These are phyloP conservation scores for Stephanodiscus minutulus DNA, from an alignment of 108 stramenopile species.

Conservation along the genomic window DNA sequence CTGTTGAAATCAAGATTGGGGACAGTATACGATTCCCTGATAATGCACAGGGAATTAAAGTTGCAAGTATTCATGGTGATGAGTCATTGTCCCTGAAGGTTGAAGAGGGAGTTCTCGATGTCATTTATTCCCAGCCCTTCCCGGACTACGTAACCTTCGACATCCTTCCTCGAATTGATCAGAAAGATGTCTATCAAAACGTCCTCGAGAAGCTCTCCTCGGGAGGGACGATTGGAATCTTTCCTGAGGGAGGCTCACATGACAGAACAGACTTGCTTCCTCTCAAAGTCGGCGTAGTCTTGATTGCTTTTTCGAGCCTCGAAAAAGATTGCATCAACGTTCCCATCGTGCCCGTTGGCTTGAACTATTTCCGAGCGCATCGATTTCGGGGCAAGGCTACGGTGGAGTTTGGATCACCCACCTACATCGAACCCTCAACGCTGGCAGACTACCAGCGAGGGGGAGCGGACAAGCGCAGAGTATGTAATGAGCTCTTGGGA, in stretches of 20 bases:
- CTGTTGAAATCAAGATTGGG: slow-evolving; percentile 54
- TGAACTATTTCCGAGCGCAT: slow-evolving; percentile 96
- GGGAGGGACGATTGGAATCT: slow-evolving; percentile 90
- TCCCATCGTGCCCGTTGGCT: slow-evolving; percentile 96
- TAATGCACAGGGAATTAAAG: slow-evolving; percentile 62
- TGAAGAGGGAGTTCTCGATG: slow-evolving; percentile 34
- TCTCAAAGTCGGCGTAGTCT: slow-evolving; percentile 96
- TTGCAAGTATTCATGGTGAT: slow-evolving; percentile 68
- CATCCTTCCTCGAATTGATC: slow-evolving; percentile 83
- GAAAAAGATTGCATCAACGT: slow-evolving; percentile 90
- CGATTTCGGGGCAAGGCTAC: slow-evolving; percentile 88
- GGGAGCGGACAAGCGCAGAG: slow-evolving; percentile 67
- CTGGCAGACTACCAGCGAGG: slow-evolving; percentile 69
- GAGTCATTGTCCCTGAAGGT: slow-evolving; percentile 47
- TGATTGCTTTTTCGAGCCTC: slow-evolving; percentile 93
- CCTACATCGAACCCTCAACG: slow-evolving; percentile 75
- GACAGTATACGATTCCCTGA: slow-evolving; percentile 80
- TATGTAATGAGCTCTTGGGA: slow-evolving; percentile 84
- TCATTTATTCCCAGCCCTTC: slow-evolving; percentile 39
- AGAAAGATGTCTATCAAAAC: slow-evolving; percentile 82
- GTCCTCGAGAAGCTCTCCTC: slow-evolving; percentile 77
- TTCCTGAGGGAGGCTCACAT: slow-evolving; percentile 98
- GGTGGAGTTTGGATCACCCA: slow-evolving; percentile 87
- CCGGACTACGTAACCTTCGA: slow-evolving; percentile 69
- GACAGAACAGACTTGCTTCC: slow-evolving; percentile 97